Percentiles rank a stretch among this genome's conserved stretches.
These are phyloP conservation scores for Pistacia atlantica DNA, from an alignment of 345 rosid species.

Conservation along the genomic window DNA sequence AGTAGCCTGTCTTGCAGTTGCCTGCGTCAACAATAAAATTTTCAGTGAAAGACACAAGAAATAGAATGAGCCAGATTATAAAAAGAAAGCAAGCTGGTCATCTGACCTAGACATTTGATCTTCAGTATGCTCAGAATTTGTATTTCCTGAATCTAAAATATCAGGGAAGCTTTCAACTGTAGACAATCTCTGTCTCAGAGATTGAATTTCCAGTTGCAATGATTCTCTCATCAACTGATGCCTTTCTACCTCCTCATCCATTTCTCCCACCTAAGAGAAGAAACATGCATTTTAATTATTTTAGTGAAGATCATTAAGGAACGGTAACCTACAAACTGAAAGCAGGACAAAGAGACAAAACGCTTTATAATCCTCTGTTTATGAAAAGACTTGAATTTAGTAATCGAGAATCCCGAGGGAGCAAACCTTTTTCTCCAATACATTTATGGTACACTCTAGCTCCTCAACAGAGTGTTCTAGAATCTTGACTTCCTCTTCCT, in stretches of 20 bases:
- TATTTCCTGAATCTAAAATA: conserved; percentile 36
- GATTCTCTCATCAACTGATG: conserved; percentile 66
- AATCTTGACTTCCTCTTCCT: conserved; percentile 91
- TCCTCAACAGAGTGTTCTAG: conserved; percentile 85
- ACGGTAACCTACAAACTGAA: background rate
- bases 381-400: background rate
- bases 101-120: conserved; percentile 53
- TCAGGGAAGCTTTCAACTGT: conserved; percentile 62
- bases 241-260: conserved; percentile 84
- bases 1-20: conserved; percentile 36
- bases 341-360: background rate
- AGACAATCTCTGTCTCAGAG: conserved; percentile 62
- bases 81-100: conserved; percentile 21
- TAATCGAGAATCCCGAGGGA: conserved; percentile 4
- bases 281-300: conserved; percentile 23
- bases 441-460: conserved; percentile 80
- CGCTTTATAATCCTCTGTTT: background rate
- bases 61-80: conserved; percentile 17
- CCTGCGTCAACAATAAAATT: conserved; percentile 29
- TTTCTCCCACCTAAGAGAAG: conserved; percentile 66
- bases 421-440: conserved; percentile 84
- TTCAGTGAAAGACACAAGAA: conserved; percentile 15
- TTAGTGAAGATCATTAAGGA: background rate
- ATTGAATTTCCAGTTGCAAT: conserved; percentile 74
- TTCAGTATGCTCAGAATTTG: conserved; percentile 35